phyloP scores from a whole-genome alignment of 2,329 filamentous ascomycete genomes.

The Phaeosphaeriaceae sp. region DNA sequence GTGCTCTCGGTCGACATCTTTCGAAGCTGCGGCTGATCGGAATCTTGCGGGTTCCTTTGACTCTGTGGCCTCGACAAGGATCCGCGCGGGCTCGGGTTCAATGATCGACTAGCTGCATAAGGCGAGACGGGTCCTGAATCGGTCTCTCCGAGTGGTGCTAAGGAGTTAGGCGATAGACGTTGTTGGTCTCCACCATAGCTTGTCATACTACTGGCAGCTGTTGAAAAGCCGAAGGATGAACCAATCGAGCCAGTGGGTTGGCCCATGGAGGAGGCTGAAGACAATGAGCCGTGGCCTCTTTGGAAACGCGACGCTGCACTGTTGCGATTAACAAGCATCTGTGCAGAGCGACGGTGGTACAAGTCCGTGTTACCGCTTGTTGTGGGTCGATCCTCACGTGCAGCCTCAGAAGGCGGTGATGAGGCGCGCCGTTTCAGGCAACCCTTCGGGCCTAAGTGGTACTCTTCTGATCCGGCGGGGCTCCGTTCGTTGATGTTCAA shows the following conservation, averaged over 20 bases:
- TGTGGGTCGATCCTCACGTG: slow-evolving; percentile 55
- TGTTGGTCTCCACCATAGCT: slow-evolving; percentile 69
- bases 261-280: slow-evolving; percentile 66
- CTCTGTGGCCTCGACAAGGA: slow-evolving; percentile 49
- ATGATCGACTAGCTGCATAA: slow-evolving; percentile 58
- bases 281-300: slow-evolving; percentile 66
- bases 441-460: slow-evolving; percentile 53
- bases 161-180: slow-evolving; percentile 65
- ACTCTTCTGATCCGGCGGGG: slow-evolving; percentile 54
- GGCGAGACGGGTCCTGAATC: slow-evolving; percentile 62
- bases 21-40: slow-evolving; percentile 47
- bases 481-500: slow-evolving; percentile 63
- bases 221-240: slow-evolving; percentile 66
- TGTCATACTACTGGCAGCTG: slow-evolving; percentile 67
- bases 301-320: slow-evolving; percentile 63
- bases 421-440: slow-evolving; percentile 71
- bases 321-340: slow-evolving; percentile 63
- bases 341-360: slow-evolving; percentile 61
- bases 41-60: slow-evolving; percentile 52
- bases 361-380: slow-evolving; percentile 55
- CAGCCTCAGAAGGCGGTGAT: slow-evolving; percentile 65
- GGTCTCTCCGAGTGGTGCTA: slow-evolving; percentile 65
- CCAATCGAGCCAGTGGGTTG: slow-evolving; percentile 68
- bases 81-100: slow-evolving; percentile 52
- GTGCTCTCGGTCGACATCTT: slow-evolving; percentile 58